Evolutionary conservation across 2,329 filamentous ascomycete species (phyloP).

Genomic region (Epichloe hybrida): DNA sequence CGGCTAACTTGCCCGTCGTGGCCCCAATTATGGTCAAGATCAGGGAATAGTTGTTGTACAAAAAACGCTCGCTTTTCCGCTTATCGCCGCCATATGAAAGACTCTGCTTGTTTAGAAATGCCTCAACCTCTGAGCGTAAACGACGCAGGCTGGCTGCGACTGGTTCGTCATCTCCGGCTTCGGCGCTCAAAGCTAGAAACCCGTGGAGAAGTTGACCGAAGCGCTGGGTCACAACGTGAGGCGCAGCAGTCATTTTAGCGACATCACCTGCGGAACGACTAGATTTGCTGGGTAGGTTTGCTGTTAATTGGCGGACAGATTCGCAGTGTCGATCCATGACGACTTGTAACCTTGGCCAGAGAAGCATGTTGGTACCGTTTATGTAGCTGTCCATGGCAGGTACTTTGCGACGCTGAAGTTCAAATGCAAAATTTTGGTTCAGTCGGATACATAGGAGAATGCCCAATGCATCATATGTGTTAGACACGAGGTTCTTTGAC

Average conservation of each 20-base stretch:
- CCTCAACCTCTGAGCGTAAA: conserved; percentile 68
- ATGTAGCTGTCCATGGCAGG: conserved; percentile 83
- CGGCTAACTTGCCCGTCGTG: conserved; percentile 55
- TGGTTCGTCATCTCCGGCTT: conserved; percentile 88
- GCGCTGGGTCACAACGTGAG: conserved; percentile 85
- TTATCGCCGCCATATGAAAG: conserved; percentile 59
- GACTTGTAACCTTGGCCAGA: conserved; percentile 91
- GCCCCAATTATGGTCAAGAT: conserved; percentile 87
- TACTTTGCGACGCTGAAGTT: conserved; percentile 80
- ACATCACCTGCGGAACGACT: conserved; percentile 33
- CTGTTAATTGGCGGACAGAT: conserved; percentile 55
- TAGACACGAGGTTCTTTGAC: conserved; percentile 62
- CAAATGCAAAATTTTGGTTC: conserved; percentile 89
- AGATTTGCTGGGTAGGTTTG: conserved; percentile 33
- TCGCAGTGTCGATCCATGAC: conserved; percentile 91
- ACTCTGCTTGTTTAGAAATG: conserved; percentile 65
- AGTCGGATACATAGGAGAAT: conserved; percentile 82
- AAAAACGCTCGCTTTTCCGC: conserved; percentile 71
- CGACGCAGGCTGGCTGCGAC: conserved; percentile 69
- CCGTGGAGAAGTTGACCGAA: conserved; percentile 88
- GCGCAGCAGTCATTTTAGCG: conserved; percentile 59
- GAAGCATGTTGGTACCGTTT: conserved; percentile 87
- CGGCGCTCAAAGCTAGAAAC: conserved; percentile 69
- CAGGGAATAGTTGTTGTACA: conserved; percentile 93
- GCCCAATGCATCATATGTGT: conserved; percentile 73